Evolutionary conservation across 2,329 filamentous ascomycete genomes (phyloP), one percentile per base, ranked within the genome.

Genomic region (Fusarium sp.): DNA sequence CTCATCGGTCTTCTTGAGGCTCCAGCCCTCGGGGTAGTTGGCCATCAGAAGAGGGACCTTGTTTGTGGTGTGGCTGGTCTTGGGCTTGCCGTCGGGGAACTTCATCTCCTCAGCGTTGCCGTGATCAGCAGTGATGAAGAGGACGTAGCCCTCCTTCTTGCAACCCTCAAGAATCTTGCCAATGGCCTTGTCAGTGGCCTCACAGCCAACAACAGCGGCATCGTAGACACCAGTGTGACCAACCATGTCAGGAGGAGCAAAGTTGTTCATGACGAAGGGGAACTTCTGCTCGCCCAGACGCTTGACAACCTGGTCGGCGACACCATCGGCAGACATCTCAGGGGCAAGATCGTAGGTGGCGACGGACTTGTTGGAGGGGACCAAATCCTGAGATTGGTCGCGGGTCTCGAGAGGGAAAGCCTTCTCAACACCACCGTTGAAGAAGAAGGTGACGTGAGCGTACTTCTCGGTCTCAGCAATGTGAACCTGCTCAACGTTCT

Each of bases 261-360:
- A 98, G 90, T 99, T 99, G 90, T 98, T 98, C 96, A 99, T 99
- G 82, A 99, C 87, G 79, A 99, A 98, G 78, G 96, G 94, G 83
- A 94, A 98, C 79, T 92, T 90, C 78, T 91, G 89, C 81, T 97
- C 93, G 27, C 82, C 88, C 72, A 99, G 91, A 63, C 94, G 91
- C 86, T 98, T 96, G 81, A 85, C 89, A 64, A 97, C 92, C 85
- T 97, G 95, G 77, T 97, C 88, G 52, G 93, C 96, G 16, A 99
- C 96, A 46, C 87, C 92, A 74, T 91, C 93, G 73, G 94, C 95
- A 77, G 93, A 97, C 96, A 99, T 99, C 83, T 95, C 93, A 47
- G 96, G 96, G 48, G 97, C 91, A 76, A 93, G 87, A 82, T 99
- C 96, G 83, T 99, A 99, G 32, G 96, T 99, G 25, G 96, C 87